Evolutionary conservation across 176 grass and related monocot species (phyloP), one percentile per base, ranked within the genome.

Genomic region (Triticum dicoccoides): DNA sequence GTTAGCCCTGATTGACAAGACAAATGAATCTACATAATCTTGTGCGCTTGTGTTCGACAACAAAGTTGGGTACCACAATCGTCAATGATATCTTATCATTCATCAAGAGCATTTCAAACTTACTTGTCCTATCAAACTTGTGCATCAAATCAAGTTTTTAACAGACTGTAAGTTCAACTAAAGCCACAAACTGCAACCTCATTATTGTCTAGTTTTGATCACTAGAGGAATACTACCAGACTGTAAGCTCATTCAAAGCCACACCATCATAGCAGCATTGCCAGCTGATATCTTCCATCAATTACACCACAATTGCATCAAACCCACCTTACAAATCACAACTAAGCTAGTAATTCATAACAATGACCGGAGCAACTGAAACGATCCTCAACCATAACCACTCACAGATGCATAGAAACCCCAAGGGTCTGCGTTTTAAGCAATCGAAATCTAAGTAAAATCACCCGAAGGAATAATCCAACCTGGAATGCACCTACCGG

Each of bases 11-110:
- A 81, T 67, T 67, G 42, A 67, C 9, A 49, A 3, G 79, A 32
- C 78, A 80, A 66, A 32, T 66, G 64, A 49, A 81, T 81, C 41
- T 81, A n/a, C 79, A 81, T 67, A 67, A 45, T 45, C 24, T 34
- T 51, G 63, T 67, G 41, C 25, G n/a, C 63, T 49, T n/a, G 39
- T 33, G 25, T 49, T 81, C 41, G 33, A n/a, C 63, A 34, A 75
- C 54, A 63, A 27, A 74, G 24, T 74, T 84, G 37, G 69, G 24
- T 13, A 63, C 69, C 17, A 44, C 20, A 45, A 65, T 76, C 39
- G 18, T 65, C 58, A 64, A 10, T 8, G 35, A 42, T 49, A 45
- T 18, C 61, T 32, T 30, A n/a, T 47, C 15, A 76, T 62, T 76
- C 70, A 76, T 34, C 37, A 76, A 64, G 37, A 49, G 34, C 18